These are phyloP conservation scores for Fagopyrum tataricum DNA, from an alignment of 148 eudicot species.

Conservation along the genomic window DNA sequence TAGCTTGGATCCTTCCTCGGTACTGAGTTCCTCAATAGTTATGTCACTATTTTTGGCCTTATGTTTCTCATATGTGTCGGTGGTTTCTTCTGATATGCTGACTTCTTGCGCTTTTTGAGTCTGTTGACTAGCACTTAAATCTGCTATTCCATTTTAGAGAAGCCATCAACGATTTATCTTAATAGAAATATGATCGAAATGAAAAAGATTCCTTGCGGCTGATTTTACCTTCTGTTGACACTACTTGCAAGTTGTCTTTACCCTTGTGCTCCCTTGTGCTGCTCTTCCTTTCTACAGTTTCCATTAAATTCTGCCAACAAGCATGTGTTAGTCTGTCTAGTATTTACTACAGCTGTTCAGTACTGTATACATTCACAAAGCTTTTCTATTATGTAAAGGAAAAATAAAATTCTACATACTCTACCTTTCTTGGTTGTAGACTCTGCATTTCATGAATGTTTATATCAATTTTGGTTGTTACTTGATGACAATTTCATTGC, in stretches of 20 bases:
- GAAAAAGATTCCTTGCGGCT: not conserved
- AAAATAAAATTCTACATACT: too few relatives aligned
- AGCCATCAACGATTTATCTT: not conserved
- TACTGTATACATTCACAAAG: too few relatives aligned
- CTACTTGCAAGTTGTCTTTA: not conserved
- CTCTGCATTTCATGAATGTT: not conserved
- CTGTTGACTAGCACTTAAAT: too few relatives aligned
- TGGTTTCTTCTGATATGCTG: too few relatives aligned
- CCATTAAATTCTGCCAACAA: not conserved
- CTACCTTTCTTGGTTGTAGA: not conserved
- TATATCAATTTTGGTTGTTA: not conserved
- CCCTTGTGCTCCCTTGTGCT: not conserved
- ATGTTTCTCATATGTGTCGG: too few relatives aligned
- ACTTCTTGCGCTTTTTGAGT: not conserved
- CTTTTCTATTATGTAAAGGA: too few relatives aligned
- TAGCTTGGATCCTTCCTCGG: too few relatives aligned
- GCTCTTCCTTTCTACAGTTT: not conserved
- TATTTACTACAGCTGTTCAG: too few relatives aligned
- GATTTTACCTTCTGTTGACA: not conserved
- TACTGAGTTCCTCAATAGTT: too few relatives aligned
- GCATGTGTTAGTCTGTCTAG: not conserved
- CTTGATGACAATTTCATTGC: not conserved
- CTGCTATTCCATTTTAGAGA: not conserved
- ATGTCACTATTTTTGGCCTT: too few relatives aligned
- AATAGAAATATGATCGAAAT: too few relatives aligned